Conservation (phyloP, 106 monocot genomes). For the Acorus gramineus region DNA sequence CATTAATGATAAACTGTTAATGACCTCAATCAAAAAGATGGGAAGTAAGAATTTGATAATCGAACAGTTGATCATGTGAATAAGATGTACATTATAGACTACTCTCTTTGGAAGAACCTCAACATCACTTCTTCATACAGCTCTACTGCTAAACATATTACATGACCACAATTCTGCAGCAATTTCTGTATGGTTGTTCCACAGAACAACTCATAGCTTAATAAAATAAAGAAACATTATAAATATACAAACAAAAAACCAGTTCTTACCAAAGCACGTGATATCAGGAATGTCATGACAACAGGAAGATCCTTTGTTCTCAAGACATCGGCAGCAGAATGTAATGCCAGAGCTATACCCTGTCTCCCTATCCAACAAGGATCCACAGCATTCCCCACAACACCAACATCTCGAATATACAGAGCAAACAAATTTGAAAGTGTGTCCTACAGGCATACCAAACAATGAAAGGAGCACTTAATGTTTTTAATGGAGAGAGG, state of each 20-base stretch:
- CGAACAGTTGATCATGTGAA: too few species aligned
- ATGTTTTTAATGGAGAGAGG: neutral
- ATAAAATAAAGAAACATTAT: neutral
- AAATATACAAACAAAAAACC: neutral
- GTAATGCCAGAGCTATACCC: slow-evolving; percentile 86
- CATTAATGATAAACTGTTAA: too few species aligned
- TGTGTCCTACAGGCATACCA: slow-evolving; percentile 46
- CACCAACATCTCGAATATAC: slow-evolving; percentile 56
- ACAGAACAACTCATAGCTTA: too few species aligned
- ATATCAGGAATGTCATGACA: slow-evolving; percentile 94
- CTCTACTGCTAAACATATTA: too few species aligned
- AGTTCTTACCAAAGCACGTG: slow-evolving; percentile 76
- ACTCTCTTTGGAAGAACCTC: too few species aligned
- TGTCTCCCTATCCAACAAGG: slow-evolving; percentile 80
- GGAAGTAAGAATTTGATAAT: too few species aligned
- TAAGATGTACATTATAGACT: too few species aligned
- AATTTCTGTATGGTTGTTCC: too few species aligned
- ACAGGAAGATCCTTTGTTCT: slow-evolving; percentile 89
- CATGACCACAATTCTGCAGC: too few species aligned
- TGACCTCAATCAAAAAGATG: too few species aligned
- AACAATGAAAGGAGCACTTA: slow-evolving; percentile 7
- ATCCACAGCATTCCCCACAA: slow-evolving; percentile 37
- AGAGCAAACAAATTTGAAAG: slow-evolving; percentile 79
- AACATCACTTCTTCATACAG: too few species aligned
- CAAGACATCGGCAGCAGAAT: slow-evolving; percentile 86